A percentile compares a stretch with the other conserved stretches of the same genome.
Conservation (phyloP, 768 basidiomycete species). For the Rhodotorula sphaerocarpa region DNA sequence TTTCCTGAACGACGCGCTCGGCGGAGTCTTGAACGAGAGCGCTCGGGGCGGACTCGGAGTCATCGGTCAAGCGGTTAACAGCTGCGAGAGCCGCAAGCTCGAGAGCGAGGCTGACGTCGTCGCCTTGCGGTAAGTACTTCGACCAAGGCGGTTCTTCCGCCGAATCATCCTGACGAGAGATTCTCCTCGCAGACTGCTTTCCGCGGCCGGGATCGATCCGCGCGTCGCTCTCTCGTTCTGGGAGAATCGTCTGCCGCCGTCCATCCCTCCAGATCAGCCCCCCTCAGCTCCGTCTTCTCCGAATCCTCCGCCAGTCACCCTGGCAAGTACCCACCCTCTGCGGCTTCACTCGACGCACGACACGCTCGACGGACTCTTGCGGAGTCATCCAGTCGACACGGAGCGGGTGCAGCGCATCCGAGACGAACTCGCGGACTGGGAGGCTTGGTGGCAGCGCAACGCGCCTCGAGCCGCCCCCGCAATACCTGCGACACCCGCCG, state of each 20-base stretch:
- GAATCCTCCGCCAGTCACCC: constrained; percentile 45
- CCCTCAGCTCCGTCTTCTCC: not conserved
- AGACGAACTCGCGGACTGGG: constrained; percentile 66
- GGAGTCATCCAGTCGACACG: constrained; percentile 61
- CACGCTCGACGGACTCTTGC: constrained; percentile 46
- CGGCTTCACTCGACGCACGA: constrained; percentile 44
- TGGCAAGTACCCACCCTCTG: constrained; percentile 42
- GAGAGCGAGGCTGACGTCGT: constrained; percentile 63
- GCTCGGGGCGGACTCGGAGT: constrained; percentile 38
- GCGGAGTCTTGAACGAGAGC: constrained; percentile 58
- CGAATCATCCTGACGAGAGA: no score
- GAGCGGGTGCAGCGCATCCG: constrained; percentile 56
- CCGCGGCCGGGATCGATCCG: constrained; percentile 84
- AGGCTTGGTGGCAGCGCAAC: constrained; percentile 34
- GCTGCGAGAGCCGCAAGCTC: constrained; percentile 71
- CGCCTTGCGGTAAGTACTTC: constrained; percentile 28
- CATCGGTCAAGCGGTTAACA: constrained; percentile 58
- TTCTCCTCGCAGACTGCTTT: constrained; percentile 61
- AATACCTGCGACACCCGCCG: no score
- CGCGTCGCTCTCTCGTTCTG: constrained; percentile 73
- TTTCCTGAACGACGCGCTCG: constrained; percentile 89
- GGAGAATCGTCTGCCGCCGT: constrained; percentile 48
- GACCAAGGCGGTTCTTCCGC: no score
- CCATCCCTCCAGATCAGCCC: not conserved
- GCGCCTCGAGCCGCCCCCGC: not conserved